Conservation (phyloP, 306 rosid species). For the Fagus crenata region DNA sequence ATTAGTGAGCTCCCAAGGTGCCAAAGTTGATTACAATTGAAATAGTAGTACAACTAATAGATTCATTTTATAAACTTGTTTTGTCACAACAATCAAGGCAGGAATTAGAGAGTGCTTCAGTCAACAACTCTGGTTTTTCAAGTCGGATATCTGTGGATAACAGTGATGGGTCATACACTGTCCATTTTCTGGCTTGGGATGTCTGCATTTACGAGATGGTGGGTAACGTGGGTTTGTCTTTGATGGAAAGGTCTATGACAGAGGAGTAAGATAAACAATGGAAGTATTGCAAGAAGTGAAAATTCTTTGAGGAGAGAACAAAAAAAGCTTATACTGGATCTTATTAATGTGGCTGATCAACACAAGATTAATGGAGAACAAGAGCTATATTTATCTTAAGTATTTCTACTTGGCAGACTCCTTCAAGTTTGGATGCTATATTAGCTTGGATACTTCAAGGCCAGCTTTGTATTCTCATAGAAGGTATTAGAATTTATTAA, state of each 20-base stretch:
- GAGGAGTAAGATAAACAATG: no score
- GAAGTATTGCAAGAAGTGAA: no score
- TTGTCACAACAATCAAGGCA: slow-evolving; percentile 55
- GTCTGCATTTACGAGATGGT: slow-evolving; percentile 64
- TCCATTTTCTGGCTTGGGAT: slow-evolving; percentile 51
- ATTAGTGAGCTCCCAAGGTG: slow-evolving; percentile 47
- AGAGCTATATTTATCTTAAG: no score
- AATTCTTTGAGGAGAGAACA: no score
- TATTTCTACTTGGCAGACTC: no score
- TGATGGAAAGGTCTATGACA: slow-evolving; percentile 34
- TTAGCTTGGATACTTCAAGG: no score
- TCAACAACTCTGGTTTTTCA: slow-evolving; percentile 52
- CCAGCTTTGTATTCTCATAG: no score
- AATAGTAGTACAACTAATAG: slow-evolving; percentile 58
- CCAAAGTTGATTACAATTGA: slow-evolving; percentile 60
- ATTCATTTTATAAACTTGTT: slow-evolving; percentile 71
- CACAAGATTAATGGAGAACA: no score
- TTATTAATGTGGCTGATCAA: no score
- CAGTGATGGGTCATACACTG: slow-evolving; percentile 64
- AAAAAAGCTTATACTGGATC: no score
- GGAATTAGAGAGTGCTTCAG: slow-evolving; percentile 58
- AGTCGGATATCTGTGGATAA: slow-evolving; percentile 49
- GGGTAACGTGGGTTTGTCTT: slow-evolving; percentile 60
- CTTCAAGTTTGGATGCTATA: no score
- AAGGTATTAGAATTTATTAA: no score